Base-by-base conservation (phyloP, 2,329 filamentous ascomycete genomes). In the Diaporthe humulicola region DNA sequence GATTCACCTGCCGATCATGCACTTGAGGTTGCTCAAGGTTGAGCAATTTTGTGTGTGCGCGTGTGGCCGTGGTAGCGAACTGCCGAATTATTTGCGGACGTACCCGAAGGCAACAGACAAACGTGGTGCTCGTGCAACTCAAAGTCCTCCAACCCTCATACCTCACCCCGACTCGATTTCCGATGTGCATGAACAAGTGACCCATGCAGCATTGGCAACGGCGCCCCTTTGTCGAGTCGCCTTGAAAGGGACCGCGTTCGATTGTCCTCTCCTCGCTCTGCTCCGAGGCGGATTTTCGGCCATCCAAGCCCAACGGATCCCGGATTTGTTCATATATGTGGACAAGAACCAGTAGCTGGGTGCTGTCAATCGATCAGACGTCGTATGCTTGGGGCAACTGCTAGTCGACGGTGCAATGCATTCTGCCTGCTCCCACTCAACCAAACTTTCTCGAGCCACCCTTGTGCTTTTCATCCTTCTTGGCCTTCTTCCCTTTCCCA, bases 401-500 rank as follows among this genome's bases (percentile, higher is more conserved):
- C 30, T 52, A 14, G 64, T 52, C 30, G 45, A 19, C 50, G 22
- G 22, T 33, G 14, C 30, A 52, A 38, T 7, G 17, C n/a, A 6
- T 28, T 28, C 17, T 10, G 42, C 8, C 48, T 52, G 36, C 9
- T 22, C 56, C 17, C 19, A 19, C 72, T 86, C 86, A 90, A 73
- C 89, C 89, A 83, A 89, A 91, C 83, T 89, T 89, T 82, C 86
- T 86, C 22, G 86, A 87, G 7, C 89, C 89, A 42, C 88, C 88
- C 83, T 86, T 86, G 67, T 80, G 74, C 40, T 80, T 83, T 75
- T 83, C 83, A 69, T 81, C 75, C 78, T 82, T 85, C 81, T 84
- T 85, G 58, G 78, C 81, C 81, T 88, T 90, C 82, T 89, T 88
- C 14, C 87, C 87, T 82, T 88, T 87, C 42, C 88, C 90, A 76